phyloP scores from a whole-genome alignment of 768 basidiomycete species.

The Podaxis mareebaensis region DNA sequence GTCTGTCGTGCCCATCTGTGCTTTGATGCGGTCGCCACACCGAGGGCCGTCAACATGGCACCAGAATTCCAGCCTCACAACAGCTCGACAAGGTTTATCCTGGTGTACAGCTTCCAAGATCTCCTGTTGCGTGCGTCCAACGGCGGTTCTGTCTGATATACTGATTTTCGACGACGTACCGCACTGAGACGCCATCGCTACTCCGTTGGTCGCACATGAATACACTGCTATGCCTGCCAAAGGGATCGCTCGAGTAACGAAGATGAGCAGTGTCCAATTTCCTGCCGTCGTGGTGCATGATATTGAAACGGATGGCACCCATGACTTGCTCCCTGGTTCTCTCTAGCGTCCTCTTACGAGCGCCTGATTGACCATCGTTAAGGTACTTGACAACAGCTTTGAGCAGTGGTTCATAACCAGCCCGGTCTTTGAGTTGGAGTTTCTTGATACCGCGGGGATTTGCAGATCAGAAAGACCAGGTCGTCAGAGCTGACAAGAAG shows the following conservation, averaged over 20 bases:
- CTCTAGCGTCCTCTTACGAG: not conserved
- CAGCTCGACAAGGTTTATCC: not conserved
- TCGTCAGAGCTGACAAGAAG: not conserved
- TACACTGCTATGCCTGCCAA: not conserved
- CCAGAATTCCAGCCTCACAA: not conserved
- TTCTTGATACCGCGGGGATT: not conserved
- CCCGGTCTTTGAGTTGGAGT: not conserved
- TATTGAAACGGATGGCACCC: too few species aligned
- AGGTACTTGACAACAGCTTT: not conserved
- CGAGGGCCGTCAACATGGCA: not conserved
- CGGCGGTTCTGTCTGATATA: not conserved
- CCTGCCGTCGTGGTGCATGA: too few species aligned
- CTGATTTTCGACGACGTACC: conserved; percentile 1
- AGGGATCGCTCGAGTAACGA: not conserved
- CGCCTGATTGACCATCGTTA: not conserved
- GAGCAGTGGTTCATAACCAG: not conserved
- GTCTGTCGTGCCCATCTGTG: not conserved
- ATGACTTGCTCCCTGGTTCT: too few species aligned
- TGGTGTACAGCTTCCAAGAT: not conserved
- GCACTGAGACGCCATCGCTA: not conserved
- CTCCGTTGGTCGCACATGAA: not conserved
- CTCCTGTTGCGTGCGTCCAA: not conserved
- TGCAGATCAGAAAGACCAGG: not conserved
- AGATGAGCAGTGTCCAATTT: not conserved
- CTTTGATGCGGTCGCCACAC: not conserved